Evolutionary conservation across 2,329 filamentous ascomycete species (phyloP).

Genomic region (Madurella fahalii): DNA sequence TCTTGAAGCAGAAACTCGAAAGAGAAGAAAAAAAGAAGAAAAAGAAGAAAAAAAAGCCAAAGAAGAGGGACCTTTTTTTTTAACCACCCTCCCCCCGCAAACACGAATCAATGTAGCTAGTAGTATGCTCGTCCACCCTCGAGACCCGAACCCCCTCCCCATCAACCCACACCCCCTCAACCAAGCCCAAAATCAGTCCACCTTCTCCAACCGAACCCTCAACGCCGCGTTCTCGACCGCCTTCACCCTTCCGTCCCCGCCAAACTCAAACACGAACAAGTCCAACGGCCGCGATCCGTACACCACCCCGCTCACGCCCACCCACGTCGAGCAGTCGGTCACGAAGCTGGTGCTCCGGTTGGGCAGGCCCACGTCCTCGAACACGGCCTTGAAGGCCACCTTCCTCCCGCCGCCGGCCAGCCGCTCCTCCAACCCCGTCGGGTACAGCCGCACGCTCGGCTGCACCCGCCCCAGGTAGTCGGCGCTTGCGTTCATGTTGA

Average conservation of each 20-base stretch:
- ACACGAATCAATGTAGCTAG: too few relatives aligned
- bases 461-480: slow-evolving; percentile 23
- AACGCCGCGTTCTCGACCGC: slow-evolving; percentile 27
- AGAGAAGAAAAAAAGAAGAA: too few relatives aligned
- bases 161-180: neutral
- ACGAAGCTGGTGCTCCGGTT: slow-evolving; percentile 17
- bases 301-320: slow-evolving; percentile 22
- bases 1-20: too few relatives aligned
- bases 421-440: slow-evolving; percentile 30
- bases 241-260: slow-evolving; percentile 19
- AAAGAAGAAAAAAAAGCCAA: too few relatives aligned
- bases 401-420: slow-evolving; percentile 23
- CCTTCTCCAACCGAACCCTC: slow-evolving; percentile 24
- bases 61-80: too few relatives aligned
- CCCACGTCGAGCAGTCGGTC: slow-evolving; percentile 27
- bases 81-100: too few relatives aligned
- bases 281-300: slow-evolving; percentile 27
- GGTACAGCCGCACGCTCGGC: slow-evolving; percentile 32
- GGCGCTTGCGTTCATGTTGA: slow-evolving; percentile 23
- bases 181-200: neutral
- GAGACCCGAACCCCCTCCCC: too few relatives aligned
- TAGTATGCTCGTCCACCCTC: too few relatives aligned
- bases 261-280: slow-evolving; percentile 28
- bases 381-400: slow-evolving; percentile 34
- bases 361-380: slow-evolving; percentile 28